These are phyloP conservation scores for Flueggea neowawraea DNA, from an alignment of 441 rosid genomes.

Conservation along the genomic window DNA sequence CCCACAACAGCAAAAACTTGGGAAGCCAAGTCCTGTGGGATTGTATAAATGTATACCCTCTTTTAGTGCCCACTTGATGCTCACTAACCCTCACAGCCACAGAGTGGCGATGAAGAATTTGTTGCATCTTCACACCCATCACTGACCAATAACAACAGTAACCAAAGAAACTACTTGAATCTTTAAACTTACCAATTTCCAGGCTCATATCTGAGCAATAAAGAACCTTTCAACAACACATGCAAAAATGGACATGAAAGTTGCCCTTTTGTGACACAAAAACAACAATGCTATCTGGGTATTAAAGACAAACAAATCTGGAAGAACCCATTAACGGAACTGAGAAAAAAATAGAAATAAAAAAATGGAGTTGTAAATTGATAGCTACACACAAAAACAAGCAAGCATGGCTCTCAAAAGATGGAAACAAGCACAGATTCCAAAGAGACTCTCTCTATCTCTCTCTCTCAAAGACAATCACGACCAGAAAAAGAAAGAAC, in stretches of 20 bases:
- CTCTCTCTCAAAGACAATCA: no score
- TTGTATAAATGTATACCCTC: constrained; percentile 68
- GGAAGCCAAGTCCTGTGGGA: constrained; percentile 73
- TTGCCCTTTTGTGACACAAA: no score
- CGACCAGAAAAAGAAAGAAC: constrained; percentile 15
- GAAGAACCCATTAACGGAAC: no score
- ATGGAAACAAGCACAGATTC: constrained; percentile 57
- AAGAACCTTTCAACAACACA: neutral
- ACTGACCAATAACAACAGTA: constrained; percentile 18
- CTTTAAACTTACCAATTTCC: neutral
- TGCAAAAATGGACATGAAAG: neutral
- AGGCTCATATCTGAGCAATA: neutral
- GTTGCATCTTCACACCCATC: constrained; percentile 65
- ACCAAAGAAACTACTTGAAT: no score
- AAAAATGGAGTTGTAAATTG: constrained; percentile 17
- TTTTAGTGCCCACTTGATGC: constrained; percentile 54
- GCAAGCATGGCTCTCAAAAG: constrained; percentile 82
- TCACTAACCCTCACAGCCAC: constrained; percentile 64
- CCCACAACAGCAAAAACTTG: constrained; percentile 51
- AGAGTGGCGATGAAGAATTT: constrained; percentile 47
- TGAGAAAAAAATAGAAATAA: constrained; percentile 16
- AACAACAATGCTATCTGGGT: no score
- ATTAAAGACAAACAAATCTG: no score
- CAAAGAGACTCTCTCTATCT: constrained; percentile 32
- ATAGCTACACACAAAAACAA: constrained; percentile 7